Base-by-base conservation (phyloP, 805 yeast genomes). In the Wickerhamiella sergipiensis region DNA sequence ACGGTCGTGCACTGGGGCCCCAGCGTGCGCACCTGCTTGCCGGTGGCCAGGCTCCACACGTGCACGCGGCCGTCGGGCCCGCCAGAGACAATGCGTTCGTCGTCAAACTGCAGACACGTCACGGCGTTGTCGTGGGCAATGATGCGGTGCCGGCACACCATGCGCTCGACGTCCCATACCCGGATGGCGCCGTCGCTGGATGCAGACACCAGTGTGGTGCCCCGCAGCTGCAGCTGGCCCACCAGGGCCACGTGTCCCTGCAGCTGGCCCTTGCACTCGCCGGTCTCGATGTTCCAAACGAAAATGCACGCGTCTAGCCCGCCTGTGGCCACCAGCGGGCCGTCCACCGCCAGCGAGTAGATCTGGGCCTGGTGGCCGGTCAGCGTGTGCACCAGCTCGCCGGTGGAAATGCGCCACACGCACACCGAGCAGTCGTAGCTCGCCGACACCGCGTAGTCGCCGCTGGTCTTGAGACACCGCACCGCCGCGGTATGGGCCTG, bases 271-370 rank as follows among this genome's bases (percentile, higher is more conserved):
- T 85, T 63, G 65, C 95, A 83, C 56, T 77, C 77, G 61, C 97
- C 97, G 18, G 95, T 83, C 38, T 81, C 76, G 2, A 95, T 81
- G 68, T 87, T 95, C 97, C 97, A 90, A 44, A 90, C 88, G 57
- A 97, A 75, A 48, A 92, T 95, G 15, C 95, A 83, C 66, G 95
- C 79, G 71, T 92, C 98, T 59, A 92, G 76, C 10, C 96, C 88
- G 44, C 97, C 97, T 12, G 97, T 95, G 38, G 95, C 96, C 62
- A 90, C 83, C 43, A 51, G 51, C 55, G 79, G 74, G 17, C 95
- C 96, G 65, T 87, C 92, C 51, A 95, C 95, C 2, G 96, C 89
- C 42, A 90, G 88, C 13, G 97, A 95, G 52, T 85, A 77, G 15
- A 92, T 95, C 52, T 87, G 83, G 59, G 85, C 89, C 48, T 79